Evolutionary conservation across 2,329 filamentous ascomycete genomes (phyloP), one percentile per base, ranked within the genome.

Genomic region (Aspergillus arachidicola): DNA sequence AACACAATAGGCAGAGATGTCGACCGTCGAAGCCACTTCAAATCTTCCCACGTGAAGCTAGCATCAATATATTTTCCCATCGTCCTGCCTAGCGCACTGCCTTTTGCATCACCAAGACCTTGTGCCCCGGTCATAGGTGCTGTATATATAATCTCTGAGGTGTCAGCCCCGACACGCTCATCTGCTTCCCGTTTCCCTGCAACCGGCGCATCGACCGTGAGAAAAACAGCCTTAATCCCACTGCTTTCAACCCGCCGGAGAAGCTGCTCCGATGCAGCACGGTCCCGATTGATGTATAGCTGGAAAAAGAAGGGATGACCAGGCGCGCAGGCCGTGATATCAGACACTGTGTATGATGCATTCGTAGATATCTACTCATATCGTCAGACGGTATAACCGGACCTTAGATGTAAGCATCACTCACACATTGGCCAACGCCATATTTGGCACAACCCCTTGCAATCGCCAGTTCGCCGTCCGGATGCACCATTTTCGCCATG

Each of bases 231-330:
- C 75, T 94, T 95, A 81, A 91, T 90, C 65, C 83, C 83, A 57
- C 93, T 83, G 67, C 84, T 84, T 74, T 91, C 87, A 76, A 97
- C 90, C 92, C 85, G 60, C 83, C 16, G 84, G 56, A 96, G 82
- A 85, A 95, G 92, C 3, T 87, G 87, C 72, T 91, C 88, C 73
- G 88, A 94, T 83, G 94, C 96, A 64, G 84, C 82, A 36, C 91
- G 86, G 68, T 94, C 89, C 46, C 85, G 91, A 76, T 97, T 93
- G 38, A 97, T 91, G 79, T 97, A 97, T n/a, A 98, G 81, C 80
- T 98, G 94, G 91, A 93, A 97, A 14, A 94, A 93, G 74, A 97
- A 96, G 0, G 92, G 80, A 74, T 96, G 92, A 1, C 84, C 89
- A 0, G 87, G 84, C 4, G 77, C 71, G 0, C 91, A 88, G 62